A percentile compares a stretch with the other conserved stretches of the same genome.
phyloP scores from a whole-genome alignment of 176 grass and related monocot genomes.

The Zizania latifolia region DNA sequence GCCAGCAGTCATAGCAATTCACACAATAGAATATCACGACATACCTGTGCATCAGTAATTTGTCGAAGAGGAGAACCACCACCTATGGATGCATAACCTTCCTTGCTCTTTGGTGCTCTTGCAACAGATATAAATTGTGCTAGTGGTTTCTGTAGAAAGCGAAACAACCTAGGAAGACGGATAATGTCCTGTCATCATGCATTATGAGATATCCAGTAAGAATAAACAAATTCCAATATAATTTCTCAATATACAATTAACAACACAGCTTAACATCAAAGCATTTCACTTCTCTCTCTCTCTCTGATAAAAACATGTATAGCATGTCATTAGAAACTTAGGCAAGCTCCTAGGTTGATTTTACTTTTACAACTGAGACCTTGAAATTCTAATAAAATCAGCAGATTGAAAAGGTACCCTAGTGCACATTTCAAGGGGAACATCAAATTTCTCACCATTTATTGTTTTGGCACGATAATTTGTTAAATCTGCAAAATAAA shows the following conservation, averaged over 20 bases:
- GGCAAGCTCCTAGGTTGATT: neutral
- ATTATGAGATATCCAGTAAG: constrained; percentile 1
- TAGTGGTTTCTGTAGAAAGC: constrained; percentile 94
- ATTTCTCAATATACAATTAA: constrained; percentile 1
- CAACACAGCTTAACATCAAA: constrained; percentile 3
- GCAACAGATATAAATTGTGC: constrained; percentile 92
- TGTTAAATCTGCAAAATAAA: neutral
- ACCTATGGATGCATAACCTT: constrained; percentile 98
- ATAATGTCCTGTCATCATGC: constrained; percentile 86
- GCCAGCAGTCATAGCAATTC: neutral
- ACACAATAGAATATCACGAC: neutral
- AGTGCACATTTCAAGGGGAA: neutral
- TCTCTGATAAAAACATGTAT: constrained; percentile 2
- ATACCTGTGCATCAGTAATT: constrained; percentile 93
- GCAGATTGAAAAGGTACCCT: neutral
- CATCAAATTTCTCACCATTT: neutral
- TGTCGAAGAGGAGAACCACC: constrained; percentile 96
- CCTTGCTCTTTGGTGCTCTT: constrained; percentile 98
- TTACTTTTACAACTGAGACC: neutral
- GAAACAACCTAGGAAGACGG: constrained; percentile 84
- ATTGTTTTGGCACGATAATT: neutral
- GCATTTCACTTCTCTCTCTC: neutral
- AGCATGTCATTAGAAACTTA: neutral
- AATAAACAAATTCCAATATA: neutral
- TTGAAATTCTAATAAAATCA: neutral